phyloP scores from a whole-genome alignment of 352 stramenopile genomes.

The Halophytophthora batemanensis region DNA sequence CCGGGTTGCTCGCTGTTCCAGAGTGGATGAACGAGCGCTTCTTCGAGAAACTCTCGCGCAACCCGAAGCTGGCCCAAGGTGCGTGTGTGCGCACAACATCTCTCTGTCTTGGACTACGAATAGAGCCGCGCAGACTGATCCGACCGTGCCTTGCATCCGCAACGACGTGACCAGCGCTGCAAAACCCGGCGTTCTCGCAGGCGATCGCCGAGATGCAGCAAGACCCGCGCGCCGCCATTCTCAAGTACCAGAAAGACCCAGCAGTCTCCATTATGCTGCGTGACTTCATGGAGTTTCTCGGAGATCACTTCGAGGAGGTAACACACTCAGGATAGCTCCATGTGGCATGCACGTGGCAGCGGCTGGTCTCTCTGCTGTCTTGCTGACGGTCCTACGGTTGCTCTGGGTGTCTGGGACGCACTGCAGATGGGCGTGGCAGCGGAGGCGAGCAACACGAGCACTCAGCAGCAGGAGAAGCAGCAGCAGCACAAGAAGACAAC shows the following conservation, averaged over 20 bases:
- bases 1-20: slow-evolving; percentile 7
- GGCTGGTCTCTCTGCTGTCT: neutral
- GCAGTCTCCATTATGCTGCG: slow-evolving; percentile 57
- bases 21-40: slow-evolving; percentile 78
- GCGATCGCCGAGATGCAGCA: slow-evolving; percentile 71
- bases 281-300: slow-evolving; percentile 74
- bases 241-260: slow-evolving; percentile 67
- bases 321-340: neutral
- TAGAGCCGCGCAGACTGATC: neutral
- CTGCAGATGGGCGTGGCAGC: slow-evolving; percentile 31
- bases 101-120: neutral
- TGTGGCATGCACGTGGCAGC: neutral
- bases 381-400: neutral
- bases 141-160: neutral
- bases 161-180: slow-evolving; percentile 29
- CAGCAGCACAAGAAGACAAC: slow-evolving; percentile 5
- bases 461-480: slow-evolving; percentile 7
- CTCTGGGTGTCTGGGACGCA: neutral
- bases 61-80: slow-evolving; percentile 59
- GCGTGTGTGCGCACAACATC: neutral
- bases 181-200: slow-evolving; percentile 65
- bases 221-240: slow-evolving; percentile 47
- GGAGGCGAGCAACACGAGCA: slow-evolving; percentile 20
- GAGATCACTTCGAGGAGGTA: slow-evolving; percentile 75
- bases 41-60: slow-evolving; percentile 60